Evolutionary conservation across 148 eudicot species (phyloP).

Genomic region (Rhododendron ovatum): DNA sequence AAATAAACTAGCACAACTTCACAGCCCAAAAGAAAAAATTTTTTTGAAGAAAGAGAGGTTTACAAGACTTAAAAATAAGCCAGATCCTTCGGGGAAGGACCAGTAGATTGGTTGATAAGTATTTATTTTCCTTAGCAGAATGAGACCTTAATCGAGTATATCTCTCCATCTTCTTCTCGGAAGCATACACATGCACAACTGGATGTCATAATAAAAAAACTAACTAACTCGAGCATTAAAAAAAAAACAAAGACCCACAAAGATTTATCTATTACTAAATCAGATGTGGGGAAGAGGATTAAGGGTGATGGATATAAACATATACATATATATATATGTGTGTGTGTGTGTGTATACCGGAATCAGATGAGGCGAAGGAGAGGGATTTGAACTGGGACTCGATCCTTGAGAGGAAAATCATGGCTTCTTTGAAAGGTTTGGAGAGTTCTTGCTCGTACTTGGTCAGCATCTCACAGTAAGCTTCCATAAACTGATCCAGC

Average conservation of each 20-base stretch:
- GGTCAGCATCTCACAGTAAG: conserved; percentile 87
- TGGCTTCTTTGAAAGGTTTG: conserved; percentile 92
- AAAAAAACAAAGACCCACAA: not conserved
- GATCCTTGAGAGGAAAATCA: conserved; percentile 79
- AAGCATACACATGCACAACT: conserved; percentile 40
- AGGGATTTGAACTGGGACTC: conserved; percentile 89
- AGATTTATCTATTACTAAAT: not conserved
- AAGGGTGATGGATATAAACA: not conserved
- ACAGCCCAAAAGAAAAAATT: not conserved
- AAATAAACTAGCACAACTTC: not conserved
- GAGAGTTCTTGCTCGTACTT: conserved; percentile 92
- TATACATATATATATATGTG: not conserved
- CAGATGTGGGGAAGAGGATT: conserved; percentile 18
- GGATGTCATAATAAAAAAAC: not conserved
- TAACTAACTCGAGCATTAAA: not conserved
- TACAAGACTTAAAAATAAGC: not conserved
- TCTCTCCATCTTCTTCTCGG: conserved; percentile 15
- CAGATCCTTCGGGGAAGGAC: not conserved
- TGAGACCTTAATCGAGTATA: too few relatives aligned
- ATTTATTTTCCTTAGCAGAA: too few relatives aligned
- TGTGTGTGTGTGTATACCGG: conserved; percentile 30
- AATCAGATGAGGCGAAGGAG: conserved; percentile 50
- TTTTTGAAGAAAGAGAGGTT: not conserved
- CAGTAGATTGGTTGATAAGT: not conserved
- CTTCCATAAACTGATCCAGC: conserved; percentile 97